Conservation (phyloP, 169 alveolate species). For the Eimeria sp. region DNA sequence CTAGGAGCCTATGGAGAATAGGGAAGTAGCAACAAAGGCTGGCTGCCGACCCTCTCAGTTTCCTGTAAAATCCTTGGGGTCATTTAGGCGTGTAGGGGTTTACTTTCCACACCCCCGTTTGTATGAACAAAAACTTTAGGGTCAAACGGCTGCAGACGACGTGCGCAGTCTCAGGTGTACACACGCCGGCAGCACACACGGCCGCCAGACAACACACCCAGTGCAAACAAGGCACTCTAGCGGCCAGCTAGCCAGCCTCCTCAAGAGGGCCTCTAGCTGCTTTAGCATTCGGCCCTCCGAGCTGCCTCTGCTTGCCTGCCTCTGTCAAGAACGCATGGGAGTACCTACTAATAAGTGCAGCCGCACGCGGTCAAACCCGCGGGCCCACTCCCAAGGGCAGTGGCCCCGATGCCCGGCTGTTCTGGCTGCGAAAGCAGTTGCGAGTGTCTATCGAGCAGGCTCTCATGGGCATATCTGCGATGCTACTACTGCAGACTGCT, state of each 20-base stretch:
- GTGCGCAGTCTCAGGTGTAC: slow-evolving; percentile 20
- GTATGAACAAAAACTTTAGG: slow-evolving; percentile 25
- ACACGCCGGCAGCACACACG: not conserved
- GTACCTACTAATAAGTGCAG: slow-evolving; percentile 13
- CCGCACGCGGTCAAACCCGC: slow-evolving; percentile 5
- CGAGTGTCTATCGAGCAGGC: not conserved
- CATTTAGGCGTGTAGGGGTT: not conserved
- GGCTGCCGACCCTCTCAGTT: not conserved
- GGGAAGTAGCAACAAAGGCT: not conserved
- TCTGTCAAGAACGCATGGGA: slow-evolving; percentile 2
- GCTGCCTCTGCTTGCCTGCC: slow-evolving; percentile 16
- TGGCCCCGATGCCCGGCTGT: not conserved
- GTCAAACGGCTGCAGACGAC: slow-evolving; percentile 26
- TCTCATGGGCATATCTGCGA: not conserved
- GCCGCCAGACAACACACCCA: not conserved
- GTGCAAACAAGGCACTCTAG: not conserved
- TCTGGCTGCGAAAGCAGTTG: not conserved
- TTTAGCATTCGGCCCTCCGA: not conserved
- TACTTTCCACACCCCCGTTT: not conserved
- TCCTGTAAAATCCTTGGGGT: not conserved
- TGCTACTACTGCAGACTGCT: not conserved
- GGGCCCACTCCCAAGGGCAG: not conserved
- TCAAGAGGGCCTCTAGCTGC: not conserved
- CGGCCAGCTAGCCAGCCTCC: slow-evolving; percentile 11
- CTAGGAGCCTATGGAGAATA: not conserved